Evolutionary conservation across 2,329 filamentous ascomycete genomes (phyloP).

Genomic region (Gaeumannomyces tritici): DNA sequence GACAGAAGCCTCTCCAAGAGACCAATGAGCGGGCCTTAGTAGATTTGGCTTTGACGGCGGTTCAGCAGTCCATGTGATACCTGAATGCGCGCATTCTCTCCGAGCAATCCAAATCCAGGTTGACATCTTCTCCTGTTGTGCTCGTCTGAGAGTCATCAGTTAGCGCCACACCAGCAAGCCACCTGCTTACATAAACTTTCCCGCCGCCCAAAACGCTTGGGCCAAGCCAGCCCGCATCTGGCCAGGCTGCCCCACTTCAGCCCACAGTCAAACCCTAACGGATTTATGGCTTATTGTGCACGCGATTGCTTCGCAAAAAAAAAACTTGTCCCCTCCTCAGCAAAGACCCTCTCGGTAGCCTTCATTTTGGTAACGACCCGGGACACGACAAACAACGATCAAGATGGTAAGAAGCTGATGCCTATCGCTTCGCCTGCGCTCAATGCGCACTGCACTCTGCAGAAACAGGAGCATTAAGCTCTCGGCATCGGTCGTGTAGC

Average conservation of each 20-base stretch:
- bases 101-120: neutral
- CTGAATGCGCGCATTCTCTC: neutral
- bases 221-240: neutral
- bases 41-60: neutral
- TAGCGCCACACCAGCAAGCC: neutral
- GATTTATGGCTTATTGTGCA: constrained; percentile 2
- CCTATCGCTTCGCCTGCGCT: neutral
- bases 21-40: neutral
- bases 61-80: neutral
- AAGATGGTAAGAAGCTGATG: constrained; percentile 52
- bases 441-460: neutral
- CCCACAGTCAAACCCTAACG: neutral
- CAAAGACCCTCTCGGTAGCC: constrained; percentile 1
- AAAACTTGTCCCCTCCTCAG: constrained; percentile 13
- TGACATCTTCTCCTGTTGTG: neutral
- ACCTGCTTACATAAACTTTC: neutral
- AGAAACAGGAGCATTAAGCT: constrained; percentile 6
- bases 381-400: constrained; percentile 39
- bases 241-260: neutral
- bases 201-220: no score
- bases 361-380: constrained; percentile 20
- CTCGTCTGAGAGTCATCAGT: neutral
- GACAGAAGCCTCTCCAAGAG: no score
- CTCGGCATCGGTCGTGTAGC: constrained; percentile 18
- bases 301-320: constrained; percentile 6